Evolutionary conservation across 495 filamentous ascomycete species (phyloP), one percentile per base, ranked within the genome.

Genomic region (Hyaloscypha variabilis): DNA sequence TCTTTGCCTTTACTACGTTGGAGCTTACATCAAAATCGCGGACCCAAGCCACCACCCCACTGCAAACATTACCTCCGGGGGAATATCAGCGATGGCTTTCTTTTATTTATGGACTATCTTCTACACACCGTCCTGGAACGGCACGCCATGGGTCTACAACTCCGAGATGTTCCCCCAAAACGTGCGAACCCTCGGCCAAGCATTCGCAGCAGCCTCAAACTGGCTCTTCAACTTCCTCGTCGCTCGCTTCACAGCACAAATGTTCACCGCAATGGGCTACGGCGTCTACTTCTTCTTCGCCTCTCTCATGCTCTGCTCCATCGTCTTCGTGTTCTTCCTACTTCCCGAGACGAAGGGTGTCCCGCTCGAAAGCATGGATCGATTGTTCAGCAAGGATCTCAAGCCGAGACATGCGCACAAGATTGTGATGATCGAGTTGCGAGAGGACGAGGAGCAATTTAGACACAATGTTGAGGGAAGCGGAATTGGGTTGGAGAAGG

Each of bases 201-300:
- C 88, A 26, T 87, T 80, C 36, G 87, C 88, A 1, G 85, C 88
- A 17, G 85, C 84, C 24, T 88, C 84, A 68, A 91, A 91, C 77
- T 91, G 89, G 89, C 83, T 91, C 58, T 90, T 84, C 82, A 90
- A 91, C 77, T 92, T 91, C 77, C 83, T 91, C 68, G 79, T 92
- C 67, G 84, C 83, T 1, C 82, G 89, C 29, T 91, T 90, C 76
- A 91, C 89, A 5, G 87, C 87, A 24, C 88, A 93, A 71, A 91
- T 92, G 87, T 91, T 93, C 75, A 74, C 82, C 46, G 78, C 77
- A 42, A 89, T 91, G 83, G 81, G 79, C 31, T 90, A 89, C 69
- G 90, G 88, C 24, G 89, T 91, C 3, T 93, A 91, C 77, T 90
- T 91, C 75, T 91, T 92, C 81, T 93, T 93, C 68, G 88, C 88